phyloP scores from a whole-genome alignment of 1,284 basidiomycete species.

The Cutaneotrichosporon sp. region DNA sequence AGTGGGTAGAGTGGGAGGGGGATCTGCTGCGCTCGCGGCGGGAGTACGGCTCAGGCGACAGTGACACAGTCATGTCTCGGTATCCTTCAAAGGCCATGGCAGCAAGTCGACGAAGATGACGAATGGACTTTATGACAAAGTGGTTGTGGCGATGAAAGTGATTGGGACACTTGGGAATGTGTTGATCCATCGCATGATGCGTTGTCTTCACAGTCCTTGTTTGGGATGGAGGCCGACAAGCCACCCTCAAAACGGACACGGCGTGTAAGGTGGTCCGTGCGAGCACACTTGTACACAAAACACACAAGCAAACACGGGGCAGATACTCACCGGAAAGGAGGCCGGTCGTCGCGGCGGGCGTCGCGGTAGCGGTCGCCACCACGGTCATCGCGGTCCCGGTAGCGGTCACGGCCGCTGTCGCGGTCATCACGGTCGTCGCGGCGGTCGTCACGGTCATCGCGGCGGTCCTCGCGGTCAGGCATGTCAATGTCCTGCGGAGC shows the following conservation, averaged over 20 bases:
- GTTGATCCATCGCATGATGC: neutral
- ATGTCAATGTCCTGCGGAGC: conserved; percentile 13
- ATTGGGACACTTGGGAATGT: too few relatives aligned
- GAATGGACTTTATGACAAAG: too few relatives aligned
- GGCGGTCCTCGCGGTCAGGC: conserved; percentile 7
- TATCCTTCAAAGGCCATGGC: neutral
- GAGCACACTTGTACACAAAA: too few relatives aligned
- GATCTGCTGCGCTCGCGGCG: neutral
- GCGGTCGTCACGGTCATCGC: conserved; percentile 5
- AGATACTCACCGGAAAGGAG: neutral
- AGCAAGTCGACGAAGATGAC: too few relatives aligned
- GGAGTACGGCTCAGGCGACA: neutral
- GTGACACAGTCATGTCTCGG: neutral
- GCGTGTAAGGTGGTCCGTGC: neutral
- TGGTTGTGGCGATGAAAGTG: too few relatives aligned
- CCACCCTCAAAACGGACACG: too few relatives aligned
- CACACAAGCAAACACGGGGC: neutral
- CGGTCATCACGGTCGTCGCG: conserved; percentile 4
- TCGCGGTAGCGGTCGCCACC: conserved; percentile 2
- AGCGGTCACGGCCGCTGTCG: conserved; percentile 4
- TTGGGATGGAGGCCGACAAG: neutral
- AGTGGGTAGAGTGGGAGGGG: neutral
- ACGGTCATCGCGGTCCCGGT: conserved; percentile 3
- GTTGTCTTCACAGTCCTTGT: neutral
- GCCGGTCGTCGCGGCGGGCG: neutral